Percentiles rank a stretch among this genome's conserved stretches.
Conservation (phyloP, 2,329 filamentous ascomycete species). For the Fusarium sp. region DNA sequence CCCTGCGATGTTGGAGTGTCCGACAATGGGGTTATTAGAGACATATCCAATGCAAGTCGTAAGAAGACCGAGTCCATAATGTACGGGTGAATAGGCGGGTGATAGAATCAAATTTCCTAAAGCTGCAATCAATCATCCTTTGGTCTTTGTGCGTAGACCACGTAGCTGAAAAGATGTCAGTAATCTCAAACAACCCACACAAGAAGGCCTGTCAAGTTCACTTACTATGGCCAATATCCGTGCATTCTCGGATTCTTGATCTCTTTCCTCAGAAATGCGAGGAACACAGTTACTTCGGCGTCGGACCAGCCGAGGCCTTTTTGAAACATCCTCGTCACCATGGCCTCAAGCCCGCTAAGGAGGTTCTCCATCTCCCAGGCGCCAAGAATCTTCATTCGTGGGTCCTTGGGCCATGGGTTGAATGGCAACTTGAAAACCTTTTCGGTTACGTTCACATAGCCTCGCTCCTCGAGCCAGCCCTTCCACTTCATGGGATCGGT, state of each 20-base stretch:
- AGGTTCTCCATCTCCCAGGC: constrained; percentile 43
- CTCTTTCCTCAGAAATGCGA: constrained; percentile 36
- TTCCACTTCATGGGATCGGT: constrained; percentile 44
- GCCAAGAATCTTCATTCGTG: constrained; percentile 62
- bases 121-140: background rate
- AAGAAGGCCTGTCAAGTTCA: background rate
- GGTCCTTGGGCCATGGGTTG: constrained; percentile 62
- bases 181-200: background rate
- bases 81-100: background rate
- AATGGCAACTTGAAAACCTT: constrained; percentile 59
- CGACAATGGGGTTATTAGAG: background rate
- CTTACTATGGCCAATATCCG: constrained; percentile 42
- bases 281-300: constrained; percentile 35
- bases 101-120: background rate
- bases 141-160: constrained; percentile 23
- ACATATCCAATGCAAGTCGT: background rate
- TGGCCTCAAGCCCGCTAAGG: constrained; percentile 42
- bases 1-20: background rate
- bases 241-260: constrained; percentile 38
- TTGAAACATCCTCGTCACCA: constrained; percentile 50
- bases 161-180: background rate
- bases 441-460: constrained; percentile 63
- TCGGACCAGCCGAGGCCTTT: constrained; percentile 40
- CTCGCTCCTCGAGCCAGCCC: constrained; percentile 58
- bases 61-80: background rate